A percentile compares a stretch with the other conserved stretches of the same genome.
These are phyloP conservation scores for Podospora sp. DNA, from an alignment of 495 filamentous ascomycete genomes.

Conservation along the genomic window DNA sequence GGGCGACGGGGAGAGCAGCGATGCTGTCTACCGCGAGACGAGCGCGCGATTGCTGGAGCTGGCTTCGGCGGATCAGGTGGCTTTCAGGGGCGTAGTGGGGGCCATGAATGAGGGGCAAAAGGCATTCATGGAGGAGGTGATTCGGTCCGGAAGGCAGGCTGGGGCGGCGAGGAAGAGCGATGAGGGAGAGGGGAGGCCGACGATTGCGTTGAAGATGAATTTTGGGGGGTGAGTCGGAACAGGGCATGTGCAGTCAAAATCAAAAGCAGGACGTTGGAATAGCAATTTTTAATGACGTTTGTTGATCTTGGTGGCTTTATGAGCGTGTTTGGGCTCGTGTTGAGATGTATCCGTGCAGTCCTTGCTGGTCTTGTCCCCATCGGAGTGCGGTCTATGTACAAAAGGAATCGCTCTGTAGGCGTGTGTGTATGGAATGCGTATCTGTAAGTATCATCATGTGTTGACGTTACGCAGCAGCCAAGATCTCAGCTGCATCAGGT, in stretches of 20 bases:
- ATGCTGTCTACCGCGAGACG: constrained; percentile 68
- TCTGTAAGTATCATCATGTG: neutral
- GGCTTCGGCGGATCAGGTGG: constrained; percentile 68
- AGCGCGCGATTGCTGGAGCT: constrained; percentile 77
- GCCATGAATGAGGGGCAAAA: constrained; percentile 71
- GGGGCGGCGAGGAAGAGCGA: constrained; percentile 41
- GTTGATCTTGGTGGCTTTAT: neutral
- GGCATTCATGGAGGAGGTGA: constrained; percentile 78
- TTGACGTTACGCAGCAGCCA: constrained; percentile 37
- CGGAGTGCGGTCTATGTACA: neutral
- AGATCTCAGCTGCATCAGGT: constrained; percentile 48
- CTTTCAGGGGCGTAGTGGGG: constrained; percentile 75
- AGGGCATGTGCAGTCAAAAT: neutral
- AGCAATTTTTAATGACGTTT: neutral
- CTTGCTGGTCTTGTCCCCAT: neutral
- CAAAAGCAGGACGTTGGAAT: neutral
- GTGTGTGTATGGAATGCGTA: neutral
- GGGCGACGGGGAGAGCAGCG: constrained; percentile 20
- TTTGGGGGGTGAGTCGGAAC: constrained; percentile 57
- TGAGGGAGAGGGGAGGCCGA: constrained; percentile 65
- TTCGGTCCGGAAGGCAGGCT: constrained; percentile 58
- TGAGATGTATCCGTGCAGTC: neutral
- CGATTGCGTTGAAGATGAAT: constrained; percentile 92
- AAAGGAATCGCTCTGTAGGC: neutral
- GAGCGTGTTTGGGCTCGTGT: neutral